Base-by-base conservation (phyloP, 441 rosid species). In the Breynia disticha region DNA sequence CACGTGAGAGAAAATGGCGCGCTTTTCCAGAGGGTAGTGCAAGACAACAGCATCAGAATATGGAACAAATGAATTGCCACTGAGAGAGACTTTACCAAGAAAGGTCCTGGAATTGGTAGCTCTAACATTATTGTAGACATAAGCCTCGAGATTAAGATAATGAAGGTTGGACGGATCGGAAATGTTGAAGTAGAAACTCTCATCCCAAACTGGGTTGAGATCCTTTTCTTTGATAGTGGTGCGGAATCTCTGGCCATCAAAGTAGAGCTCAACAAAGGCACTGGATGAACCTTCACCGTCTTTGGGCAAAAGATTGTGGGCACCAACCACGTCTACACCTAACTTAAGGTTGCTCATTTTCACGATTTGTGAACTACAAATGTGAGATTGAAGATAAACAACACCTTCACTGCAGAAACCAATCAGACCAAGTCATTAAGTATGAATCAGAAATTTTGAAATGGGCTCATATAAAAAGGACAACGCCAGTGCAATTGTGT, bases 171-270 rank as follows among this genome's bases (percentile, higher is more conserved):
- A 67, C 53, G 95, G 87, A 56, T 91, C 91, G 18, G 94, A 70
- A 21, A 91, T 82, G 71, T 91, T 88, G 81, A 91, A 91, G 81
- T 76, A 84, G 79, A 88, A 86, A 68, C 91, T 88, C 81, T 88
- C 98, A 28, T 88, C 79, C 98, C 98, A 91, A 52, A 91, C 86
- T 4, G 98, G 98, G 70, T 72, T 84, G 48, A 91, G 84, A 75
- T 86, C 96, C 70, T 77, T 78, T 50, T 91, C 94, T 68, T 91
- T 91, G 63, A 86, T 72, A 14, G 95, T 88, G 58, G 89, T 80
- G 12, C 91, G 95, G 52, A 80, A 82, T 63, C 61, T 86, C 64
- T 88, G 98, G 61, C 89, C 87, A 37, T 91, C 98, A 21, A 91
- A 91, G 70, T 54, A 73, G 60, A 88, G 89, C 79, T 91, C 98